These are phyloP conservation scores for Cucumis cinereus DNA, from an alignment of 306 rosid species.

Conservation along the genomic window DNA sequence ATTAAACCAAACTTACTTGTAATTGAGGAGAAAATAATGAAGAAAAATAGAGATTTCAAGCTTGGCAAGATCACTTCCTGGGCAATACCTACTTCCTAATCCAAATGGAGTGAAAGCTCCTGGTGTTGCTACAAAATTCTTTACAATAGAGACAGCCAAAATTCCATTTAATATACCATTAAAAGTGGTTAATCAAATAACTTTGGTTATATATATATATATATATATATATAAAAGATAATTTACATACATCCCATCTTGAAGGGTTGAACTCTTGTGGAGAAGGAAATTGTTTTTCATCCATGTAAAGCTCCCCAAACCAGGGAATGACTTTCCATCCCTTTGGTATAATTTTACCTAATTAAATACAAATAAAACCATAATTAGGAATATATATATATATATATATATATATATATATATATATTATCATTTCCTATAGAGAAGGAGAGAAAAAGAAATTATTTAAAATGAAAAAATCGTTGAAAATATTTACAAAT, in stretches of 20 bases:
- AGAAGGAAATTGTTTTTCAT: background rate
- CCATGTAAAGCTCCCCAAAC: background rate
- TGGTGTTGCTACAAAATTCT: background rate
- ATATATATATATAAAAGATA: background rate
- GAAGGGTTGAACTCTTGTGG: slow-evolving; percentile 2
- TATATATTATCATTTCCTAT: too few relatives aligned
- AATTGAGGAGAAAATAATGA: background rate
- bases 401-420: too few relatives aligned
- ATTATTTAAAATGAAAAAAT: too few relatives aligned
- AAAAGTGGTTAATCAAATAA: background rate
- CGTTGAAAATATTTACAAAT: too few relatives aligned
- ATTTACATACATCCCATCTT: slow-evolving; percentile 4
- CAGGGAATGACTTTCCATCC: background rate
- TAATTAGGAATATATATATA: too few relatives aligned
- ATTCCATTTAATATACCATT: background rate
- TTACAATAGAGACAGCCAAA: background rate
- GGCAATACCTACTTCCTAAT: background rate
- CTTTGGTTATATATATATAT: background rate
- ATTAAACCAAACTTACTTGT: background rate
- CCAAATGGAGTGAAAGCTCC: slow-evolving; percentile 2
- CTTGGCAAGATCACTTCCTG: background rate
- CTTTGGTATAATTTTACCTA: background rate
- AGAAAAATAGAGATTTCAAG: background rate
- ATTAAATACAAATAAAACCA: background rate
- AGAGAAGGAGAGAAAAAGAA: too few relatives aligned